These are phyloP conservation scores for Blastobotrys americana DNA, from an alignment of 805 yeast genomes.

Conservation along the genomic window DNA sequence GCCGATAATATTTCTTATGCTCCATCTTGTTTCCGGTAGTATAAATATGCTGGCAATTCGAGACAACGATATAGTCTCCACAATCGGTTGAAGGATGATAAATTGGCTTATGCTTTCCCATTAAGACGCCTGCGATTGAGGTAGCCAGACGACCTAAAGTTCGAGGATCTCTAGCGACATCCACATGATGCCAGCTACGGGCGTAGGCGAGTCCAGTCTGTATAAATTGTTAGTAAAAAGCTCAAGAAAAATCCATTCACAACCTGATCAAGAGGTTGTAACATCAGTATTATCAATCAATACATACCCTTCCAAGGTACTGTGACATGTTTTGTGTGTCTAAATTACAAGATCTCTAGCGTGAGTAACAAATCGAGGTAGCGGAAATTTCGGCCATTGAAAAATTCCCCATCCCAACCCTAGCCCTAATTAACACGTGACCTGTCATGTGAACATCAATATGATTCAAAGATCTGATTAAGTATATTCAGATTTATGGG, in stretches of 20 bases:
- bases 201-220: constrained; percentile 69
- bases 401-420: no score
- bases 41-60: constrained; percentile 76
- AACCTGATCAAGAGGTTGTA: not conserved
- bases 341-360: no score
- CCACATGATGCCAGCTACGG: constrained; percentile 93
- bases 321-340: constrained; percentile 37
- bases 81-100: constrained; percentile 67
- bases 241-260: not conserved
- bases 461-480: no score
- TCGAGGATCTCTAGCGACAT: constrained; percentile 73
- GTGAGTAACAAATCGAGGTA: no score
- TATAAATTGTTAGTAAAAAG: constrained; percentile 5
- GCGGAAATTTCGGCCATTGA: no score
- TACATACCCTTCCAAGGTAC: constrained; percentile 33
- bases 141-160: constrained; percentile 91
- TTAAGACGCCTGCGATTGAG: constrained; percentile 74
- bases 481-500: not conserved
- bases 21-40: constrained; percentile 80
- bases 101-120: constrained; percentile 97
- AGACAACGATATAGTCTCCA: constrained; percentile 96
- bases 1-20: constrained; percentile 81
- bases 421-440: not conserved
- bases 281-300: not conserved
- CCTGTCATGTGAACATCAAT: no score